Base-by-base conservation (phyloP, 305 asterid genomes). In the Plantago coronopus region DNA sequence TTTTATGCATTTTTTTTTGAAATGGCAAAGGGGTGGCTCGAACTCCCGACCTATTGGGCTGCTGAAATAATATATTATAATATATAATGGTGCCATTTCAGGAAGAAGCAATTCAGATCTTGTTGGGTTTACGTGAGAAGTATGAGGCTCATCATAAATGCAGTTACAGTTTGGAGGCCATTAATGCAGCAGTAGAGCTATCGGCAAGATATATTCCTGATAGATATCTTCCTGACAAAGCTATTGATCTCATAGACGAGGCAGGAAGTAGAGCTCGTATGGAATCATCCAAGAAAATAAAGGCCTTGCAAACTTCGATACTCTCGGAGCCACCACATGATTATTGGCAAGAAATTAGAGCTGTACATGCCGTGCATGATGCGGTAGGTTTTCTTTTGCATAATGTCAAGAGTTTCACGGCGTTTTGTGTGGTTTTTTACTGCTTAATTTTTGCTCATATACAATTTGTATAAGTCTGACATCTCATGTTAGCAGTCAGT, bases 201-300 rank as follows among this genome's bases (percentile, higher is more conserved):
- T 89, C 99, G 16, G 89, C 84, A 56, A 80, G 96, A 74, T 93
- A 85, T 72, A 87, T 93, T 61, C 84, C 95, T 4, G 99, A 93
- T 70, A 82, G 99, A 74, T 76, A 87, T 76, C 97, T 93, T 73
- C 99, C 99, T 27, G 99, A 93, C 73, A 93, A 93, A 75, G 99
- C 99, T 29, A 89, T 93, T 64, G 99, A 93, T 83, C 94, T 93
- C 42, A 81, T 93, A 44, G 99, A 93, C 38, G 99, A 93, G 80
- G 99, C 99, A 60, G 99, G 99, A 72, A 93, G 99, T 74, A 87
- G 84, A 83, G 91, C 99, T 72, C 79, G 89, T 61, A 85, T 93
- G 91, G 94, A 82, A 68, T 79, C 84, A 23, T 84, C 72, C 62
- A 93, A 82, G 72, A 79, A 70, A 78, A 87, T 67, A 71, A 93